Base-by-base conservation (phyloP, 306 rosid genomes). In the Vicia faba region DNA sequence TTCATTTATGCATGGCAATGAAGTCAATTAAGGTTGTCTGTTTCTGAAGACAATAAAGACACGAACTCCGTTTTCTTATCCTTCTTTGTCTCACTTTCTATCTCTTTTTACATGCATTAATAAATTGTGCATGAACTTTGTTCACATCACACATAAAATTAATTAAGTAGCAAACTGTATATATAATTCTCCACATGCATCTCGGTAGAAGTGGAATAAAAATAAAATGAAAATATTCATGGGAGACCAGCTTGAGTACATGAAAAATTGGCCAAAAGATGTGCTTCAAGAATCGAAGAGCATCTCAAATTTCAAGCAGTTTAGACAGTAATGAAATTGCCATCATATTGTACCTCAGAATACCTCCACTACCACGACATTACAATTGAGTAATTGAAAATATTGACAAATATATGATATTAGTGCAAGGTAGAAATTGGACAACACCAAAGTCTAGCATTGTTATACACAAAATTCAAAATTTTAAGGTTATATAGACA, bases 31-130 rank as follows among this genome's bases (percentile, higher is more conserved):
- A 59, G 41, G 11, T 72, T 83, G 93, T 78, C 82, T 60, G 78
- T 69, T 83, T 77, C 78, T 66, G 87, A 73, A 75, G 95, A 85
- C 95, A 88, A 72, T 55, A 65, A 69, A 76, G 82, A 74, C 50
- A 61, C 43, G 7, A 83, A 79, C 86, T 76, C 77, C 56, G 69
- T 73, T 73, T 86, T 59, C 63, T 68, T 54, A 64, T 40, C 11
- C 62, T 63, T 60, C 26, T n/a, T 18, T 50, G 79, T 75, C 74
- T 39, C 78, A 61, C 54, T 43, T 7, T 20, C 48, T 51, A 20
- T 28, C 56, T 60, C 9, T 16, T 35, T 41, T 9, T 71, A 56
- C 67, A 68, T 61, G 63, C 71, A 48, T 48, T 15, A 48, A 48
- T 49, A 3, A 25, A 54, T 38, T 81, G 50, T 57, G 9, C n/a